These are phyloP conservation scores for Carex pumila DNA, from an alignment of 176 grass and related monocot species.

Conservation along the genomic window DNA sequence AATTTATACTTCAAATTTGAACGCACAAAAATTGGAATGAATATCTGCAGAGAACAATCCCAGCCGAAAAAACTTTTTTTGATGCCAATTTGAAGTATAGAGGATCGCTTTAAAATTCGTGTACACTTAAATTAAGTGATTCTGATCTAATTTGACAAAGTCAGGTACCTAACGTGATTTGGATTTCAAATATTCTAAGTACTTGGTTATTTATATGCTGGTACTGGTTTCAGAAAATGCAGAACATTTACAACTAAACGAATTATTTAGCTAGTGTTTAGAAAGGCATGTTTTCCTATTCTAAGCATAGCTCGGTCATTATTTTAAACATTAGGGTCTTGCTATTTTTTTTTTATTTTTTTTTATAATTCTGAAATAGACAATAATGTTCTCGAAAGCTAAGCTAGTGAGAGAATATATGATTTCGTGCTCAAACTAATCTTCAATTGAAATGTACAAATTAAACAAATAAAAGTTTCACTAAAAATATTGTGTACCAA, in stretches of 20 bases:
- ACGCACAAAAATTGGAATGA: background rate
- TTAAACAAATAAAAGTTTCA: no score
- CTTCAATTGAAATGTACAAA: no score
- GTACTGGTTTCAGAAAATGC: background rate
- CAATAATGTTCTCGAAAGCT: background rate
- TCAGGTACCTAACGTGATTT: no score
- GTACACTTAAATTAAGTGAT: no score
- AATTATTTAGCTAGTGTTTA: background rate
- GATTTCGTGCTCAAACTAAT: background rate
- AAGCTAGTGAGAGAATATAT: background rate
- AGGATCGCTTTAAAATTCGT: no score
- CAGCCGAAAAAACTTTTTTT: no score
- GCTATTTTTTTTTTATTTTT: no score
- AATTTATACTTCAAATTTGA: background rate
- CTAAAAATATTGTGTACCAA: no score
- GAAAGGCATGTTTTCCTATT: no score
- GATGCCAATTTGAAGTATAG: no score
- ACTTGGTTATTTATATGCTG: background rate
- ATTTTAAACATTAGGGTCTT: background rate
- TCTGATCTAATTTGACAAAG: no score
- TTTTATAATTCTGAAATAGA: background rate
- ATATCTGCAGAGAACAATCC: no score
- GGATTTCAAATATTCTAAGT: background rate
- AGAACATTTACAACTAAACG: background rate
- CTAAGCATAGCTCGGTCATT: background rate